Conservation (phyloP, 495 filamentous ascomycete species). For the Tuber brumale region DNA sequence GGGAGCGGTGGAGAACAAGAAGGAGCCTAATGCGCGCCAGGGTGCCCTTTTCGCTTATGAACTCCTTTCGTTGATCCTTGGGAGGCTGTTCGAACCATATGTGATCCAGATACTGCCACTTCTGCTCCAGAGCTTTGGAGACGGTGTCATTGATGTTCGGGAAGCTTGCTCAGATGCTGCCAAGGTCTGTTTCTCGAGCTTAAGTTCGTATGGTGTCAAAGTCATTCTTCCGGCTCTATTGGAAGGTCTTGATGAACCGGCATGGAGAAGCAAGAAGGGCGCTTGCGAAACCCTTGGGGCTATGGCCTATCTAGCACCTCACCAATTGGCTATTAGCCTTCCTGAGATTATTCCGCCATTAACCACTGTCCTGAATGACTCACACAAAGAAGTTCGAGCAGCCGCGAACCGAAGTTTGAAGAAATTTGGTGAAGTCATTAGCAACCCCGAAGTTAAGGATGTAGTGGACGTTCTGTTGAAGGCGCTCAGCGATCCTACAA, state of each 20-base stretch:
- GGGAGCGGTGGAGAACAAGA: constrained; percentile 80
- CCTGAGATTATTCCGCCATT: constrained; percentile 95
- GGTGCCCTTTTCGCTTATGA: constrained; percentile 87
- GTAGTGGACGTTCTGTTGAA: constrained; percentile 86
- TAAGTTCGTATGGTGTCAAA: constrained; percentile 95
- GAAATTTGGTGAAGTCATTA: constrained; percentile 96
- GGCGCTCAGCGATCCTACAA: constrained; percentile 93
- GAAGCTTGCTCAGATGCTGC: constrained; percentile 87
- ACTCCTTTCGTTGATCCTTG: constrained; percentile 75
- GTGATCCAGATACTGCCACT: constrained; percentile 92
- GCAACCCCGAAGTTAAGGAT: constrained; percentile 90
- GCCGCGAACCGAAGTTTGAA: constrained; percentile 93
- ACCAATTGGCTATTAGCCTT: constrained; percentile 83
- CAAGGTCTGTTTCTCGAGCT: constrained; percentile 84
- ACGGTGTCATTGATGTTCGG: constrained; percentile 77
- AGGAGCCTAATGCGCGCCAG: constrained; percentile 78
- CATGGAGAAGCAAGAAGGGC: constrained; percentile 97
- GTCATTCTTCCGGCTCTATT: constrained; percentile 84
- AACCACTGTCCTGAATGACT: constrained; percentile 89
- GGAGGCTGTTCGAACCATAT: constrained; percentile 87
- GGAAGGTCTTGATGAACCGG: constrained; percentile 85
- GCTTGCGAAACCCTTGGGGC: constrained; percentile 92
- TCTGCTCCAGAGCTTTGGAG: constrained; percentile 80
- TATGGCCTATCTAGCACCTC: constrained; percentile 95
- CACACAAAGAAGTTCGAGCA: constrained; percentile 87